phyloP scores from a whole-genome alignment of 805 yeast genomes.

The Suhomyces tanzawaensis region DNA sequence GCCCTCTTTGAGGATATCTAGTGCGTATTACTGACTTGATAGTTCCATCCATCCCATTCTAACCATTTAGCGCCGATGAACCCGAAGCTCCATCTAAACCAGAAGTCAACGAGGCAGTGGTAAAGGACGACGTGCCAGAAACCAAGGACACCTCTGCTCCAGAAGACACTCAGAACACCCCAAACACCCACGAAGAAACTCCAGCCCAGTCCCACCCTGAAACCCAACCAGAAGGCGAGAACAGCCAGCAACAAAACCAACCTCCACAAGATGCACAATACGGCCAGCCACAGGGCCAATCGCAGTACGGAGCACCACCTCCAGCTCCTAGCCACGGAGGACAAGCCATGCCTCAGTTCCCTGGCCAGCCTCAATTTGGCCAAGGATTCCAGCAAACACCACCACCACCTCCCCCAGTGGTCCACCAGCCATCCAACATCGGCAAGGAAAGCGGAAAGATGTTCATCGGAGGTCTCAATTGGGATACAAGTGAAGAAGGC shows the following conservation, averaged over 20 bases:
- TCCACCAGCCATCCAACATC: slow-evolving; percentile 24
- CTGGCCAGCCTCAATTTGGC: slow-evolving; percentile 3
- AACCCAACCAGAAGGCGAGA: neutral
- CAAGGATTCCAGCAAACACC: neutral
- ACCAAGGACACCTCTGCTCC: slow-evolving; percentile 2
- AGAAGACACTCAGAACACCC: neutral
- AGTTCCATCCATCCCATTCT: slow-evolving; percentile 1
- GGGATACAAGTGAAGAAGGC: slow-evolving; percentile 95
- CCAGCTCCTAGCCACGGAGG: slow-evolving; percentile 3
- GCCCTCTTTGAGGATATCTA: slow-evolving; percentile 92
- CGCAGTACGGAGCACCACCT: neutral
- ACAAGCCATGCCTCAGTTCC: slow-evolving; percentile 12
- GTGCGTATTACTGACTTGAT: slow-evolving; percentile 19
- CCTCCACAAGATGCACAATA: neutral
- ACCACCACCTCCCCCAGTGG: slow-evolving; percentile 12
- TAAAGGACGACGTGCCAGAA: neutral
- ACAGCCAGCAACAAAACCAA: neutral
- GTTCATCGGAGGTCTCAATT: slow-evolving; percentile 95
- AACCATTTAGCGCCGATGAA: slow-evolving; percentile 11
- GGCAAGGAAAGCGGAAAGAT: slow-evolving; percentile 76
- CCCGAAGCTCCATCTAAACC: slow-evolving; percentile 7
- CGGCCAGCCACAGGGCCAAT: slow-evolving; percentile 11
- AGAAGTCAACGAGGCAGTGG: neutral
- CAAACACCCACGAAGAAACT: neutral
- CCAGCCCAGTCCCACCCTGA: neutral